phyloP scores from a whole-genome alignment of 2,329 filamentous ascomycete species.

The Myriosclerotinia curreyana region DNA sequence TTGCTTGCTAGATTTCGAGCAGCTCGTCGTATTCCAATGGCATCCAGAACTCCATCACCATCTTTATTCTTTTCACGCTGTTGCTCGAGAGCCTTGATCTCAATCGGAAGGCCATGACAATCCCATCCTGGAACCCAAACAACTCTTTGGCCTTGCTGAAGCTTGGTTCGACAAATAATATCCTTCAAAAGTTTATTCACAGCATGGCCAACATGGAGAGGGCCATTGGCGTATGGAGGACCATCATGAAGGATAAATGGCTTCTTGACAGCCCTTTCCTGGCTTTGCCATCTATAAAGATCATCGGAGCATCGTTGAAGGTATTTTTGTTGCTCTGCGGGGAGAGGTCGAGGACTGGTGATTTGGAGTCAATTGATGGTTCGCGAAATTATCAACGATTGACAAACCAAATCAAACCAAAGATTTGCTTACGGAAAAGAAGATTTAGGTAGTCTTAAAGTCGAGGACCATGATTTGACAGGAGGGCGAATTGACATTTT shows the following conservation, averaged over 20 bases:
- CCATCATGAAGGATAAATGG: constrained; percentile 89
- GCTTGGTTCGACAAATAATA: constrained; percentile 77
- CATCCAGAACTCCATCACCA: constrained; percentile 43
- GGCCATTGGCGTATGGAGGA: constrained; percentile 93
- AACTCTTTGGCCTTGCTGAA: constrained; percentile 71
- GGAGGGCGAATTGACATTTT: constrained; percentile 36
- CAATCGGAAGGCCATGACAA: constrained; percentile 94
- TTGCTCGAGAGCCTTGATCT: constrained; percentile 76
- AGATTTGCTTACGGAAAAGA: constrained; percentile 60
- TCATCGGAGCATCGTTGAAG: constrained; percentile 79
- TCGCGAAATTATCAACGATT: constrained; percentile 21
- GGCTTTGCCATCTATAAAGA: constrained; percentile 80
- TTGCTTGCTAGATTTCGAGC: constrained; percentile 64
- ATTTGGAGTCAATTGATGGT: constrained; percentile 21
- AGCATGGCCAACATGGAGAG: constrained; percentile 87
- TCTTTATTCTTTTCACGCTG: constrained; percentile 29
- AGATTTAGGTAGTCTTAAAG: constrained; percentile 71
- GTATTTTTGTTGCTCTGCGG: constrained; percentile 52
- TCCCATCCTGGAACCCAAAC: constrained; percentile 93
- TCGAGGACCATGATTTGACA: constrained; percentile 66
- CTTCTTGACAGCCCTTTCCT: constrained; percentile 37
- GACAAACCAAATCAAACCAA: constrained; percentile 16
- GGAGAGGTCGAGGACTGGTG: constrained; percentile 40
- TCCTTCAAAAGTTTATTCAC: constrained; percentile 98
- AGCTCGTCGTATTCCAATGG: constrained; percentile 59